A percentile compares a stretch with the other conserved stretches of the same genome.
These are phyloP conservation scores for Cyathus striatus DNA, from an alignment of 768 basidiomycete genomes.

Conservation along the genomic window DNA sequence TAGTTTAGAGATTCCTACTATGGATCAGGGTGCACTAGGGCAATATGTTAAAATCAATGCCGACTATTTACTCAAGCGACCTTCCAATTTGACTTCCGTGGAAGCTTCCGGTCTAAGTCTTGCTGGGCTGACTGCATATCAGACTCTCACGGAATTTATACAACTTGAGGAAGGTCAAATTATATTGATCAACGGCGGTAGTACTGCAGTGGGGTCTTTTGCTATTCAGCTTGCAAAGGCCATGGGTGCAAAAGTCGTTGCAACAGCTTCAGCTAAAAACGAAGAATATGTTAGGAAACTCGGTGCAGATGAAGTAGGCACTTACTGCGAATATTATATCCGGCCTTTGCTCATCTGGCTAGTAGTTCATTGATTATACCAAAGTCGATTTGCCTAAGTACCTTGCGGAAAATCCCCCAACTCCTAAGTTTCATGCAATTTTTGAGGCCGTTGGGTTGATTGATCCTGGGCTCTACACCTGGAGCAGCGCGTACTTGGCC, in stretches of 20 bases:
- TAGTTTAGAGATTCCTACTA: conserved; percentile 26
- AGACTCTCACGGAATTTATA: conserved; percentile 42
- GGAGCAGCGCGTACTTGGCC: conserved; percentile 48
- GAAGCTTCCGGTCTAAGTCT: conserved; percentile 60
- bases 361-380: conserved; percentile 60
- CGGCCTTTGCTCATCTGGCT: not conserved
- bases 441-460: conserved; percentile 52
- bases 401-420: conserved; percentile 38
- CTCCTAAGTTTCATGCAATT: conserved; percentile 50
- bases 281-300: conserved; percentile 48
- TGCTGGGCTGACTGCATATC: conserved; percentile 55
- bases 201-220: conserved; percentile 60
- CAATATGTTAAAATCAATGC: conserved; percentile 51
- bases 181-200: conserved; percentile 69
- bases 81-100: conserved; percentile 41
- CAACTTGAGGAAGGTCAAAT: conserved; percentile 53
- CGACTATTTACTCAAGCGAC: conserved; percentile 34
- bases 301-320: conserved; percentile 62
- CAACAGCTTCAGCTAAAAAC: conserved; percentile 57
- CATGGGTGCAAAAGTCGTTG: conserved; percentile 51
- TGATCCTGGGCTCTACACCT: conserved; percentile 43
- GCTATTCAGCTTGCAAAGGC: conserved; percentile 74
- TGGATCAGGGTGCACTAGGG: conserved; percentile 53
- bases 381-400: conserved; percentile 41
- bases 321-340: not conserved